These are phyloP conservation scores for Boletus vermiculosoides DNA, from an alignment of 768 basidiomycete species.

Conservation along the genomic window DNA sequence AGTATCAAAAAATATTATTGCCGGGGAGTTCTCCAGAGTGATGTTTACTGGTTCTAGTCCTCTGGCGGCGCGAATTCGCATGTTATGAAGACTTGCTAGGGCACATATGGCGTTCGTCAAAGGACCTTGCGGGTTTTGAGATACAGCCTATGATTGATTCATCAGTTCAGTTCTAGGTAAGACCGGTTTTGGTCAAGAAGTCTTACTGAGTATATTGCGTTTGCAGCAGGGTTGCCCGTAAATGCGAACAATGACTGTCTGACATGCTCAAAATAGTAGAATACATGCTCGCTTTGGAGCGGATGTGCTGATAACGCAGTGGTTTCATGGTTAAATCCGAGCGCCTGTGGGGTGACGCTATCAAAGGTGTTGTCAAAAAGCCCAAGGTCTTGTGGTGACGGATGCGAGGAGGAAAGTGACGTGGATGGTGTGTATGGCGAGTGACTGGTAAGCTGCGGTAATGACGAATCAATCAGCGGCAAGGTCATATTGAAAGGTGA, in stretches of 20 bases:
- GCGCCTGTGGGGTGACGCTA: conserved; percentile 31
- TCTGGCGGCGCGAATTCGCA: conserved; percentile 57
- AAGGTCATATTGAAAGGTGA: conserved; percentile 31
- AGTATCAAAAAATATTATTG: conserved; percentile 65
- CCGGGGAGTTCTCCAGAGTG: conserved; percentile 54
- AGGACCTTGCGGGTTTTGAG: conserved; percentile 66
- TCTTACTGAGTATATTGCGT: conserved; percentile 65
- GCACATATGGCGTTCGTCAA: conserved; percentile 74
- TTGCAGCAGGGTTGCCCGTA: conserved; percentile 57
- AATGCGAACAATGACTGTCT: conserved; percentile 66
- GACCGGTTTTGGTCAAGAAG: conserved; percentile 1
- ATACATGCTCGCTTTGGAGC: conserved; percentile 56
- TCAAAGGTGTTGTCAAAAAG: conserved; percentile 38
- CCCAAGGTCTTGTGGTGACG: conserved; percentile 34
- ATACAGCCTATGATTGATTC: conserved; percentile 39
- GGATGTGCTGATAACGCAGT: conserved; percentile 37
- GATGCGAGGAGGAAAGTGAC: conserved; percentile 33
- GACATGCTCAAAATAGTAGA: conserved; percentile 76
- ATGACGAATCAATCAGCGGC: conserved; percentile 28
- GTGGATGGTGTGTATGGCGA: conserved; percentile 36
- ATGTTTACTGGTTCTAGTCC: conserved; percentile 57
- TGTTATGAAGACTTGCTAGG: conserved; percentile 69
- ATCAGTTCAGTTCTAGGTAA: conserved; percentile 20
- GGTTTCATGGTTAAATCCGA: conserved; percentile 25
- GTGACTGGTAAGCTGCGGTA: conserved; percentile 30